phyloP scores from a whole-genome alignment of 495 filamentous ascomycete genomes.

The Penicillium simplicissimum region DNA sequence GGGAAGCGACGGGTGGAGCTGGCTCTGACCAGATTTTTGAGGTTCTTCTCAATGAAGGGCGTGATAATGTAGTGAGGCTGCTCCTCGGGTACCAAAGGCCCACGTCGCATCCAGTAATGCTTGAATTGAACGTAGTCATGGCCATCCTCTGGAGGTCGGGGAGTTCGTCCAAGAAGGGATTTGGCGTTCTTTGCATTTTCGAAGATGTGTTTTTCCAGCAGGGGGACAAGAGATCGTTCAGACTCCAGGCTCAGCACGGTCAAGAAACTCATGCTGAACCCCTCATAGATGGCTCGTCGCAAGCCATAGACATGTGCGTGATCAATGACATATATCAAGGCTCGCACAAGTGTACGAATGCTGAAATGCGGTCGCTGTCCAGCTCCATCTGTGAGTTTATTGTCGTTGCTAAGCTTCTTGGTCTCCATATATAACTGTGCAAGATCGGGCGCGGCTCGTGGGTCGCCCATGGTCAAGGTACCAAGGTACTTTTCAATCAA shows the following conservation, averaged over 20 bases:
- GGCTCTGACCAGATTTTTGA: slow-evolving; percentile 90
- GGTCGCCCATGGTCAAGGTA: slow-evolving; percentile 61
- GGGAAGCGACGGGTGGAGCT: slow-evolving; percentile 90
- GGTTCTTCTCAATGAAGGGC: slow-evolving; percentile 88
- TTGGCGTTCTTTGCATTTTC: slow-evolving; percentile 62
- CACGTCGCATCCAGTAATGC: slow-evolving; percentile 89
- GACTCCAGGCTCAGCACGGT: slow-evolving; percentile 81
- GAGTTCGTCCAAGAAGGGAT: slow-evolving; percentile 70
- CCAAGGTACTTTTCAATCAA: slow-evolving; percentile 87
- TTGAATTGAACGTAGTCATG: slow-evolving; percentile 81
- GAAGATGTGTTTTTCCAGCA: slow-evolving; percentile 81
- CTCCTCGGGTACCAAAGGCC: slow-evolving; percentile 61
- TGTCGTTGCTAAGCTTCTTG: slow-evolving; percentile 76
- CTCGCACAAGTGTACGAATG: slow-evolving; percentile 89
- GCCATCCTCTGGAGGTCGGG: slow-evolving; percentile 72
- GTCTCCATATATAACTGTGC: slow-evolving; percentile 83
- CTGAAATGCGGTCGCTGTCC: slow-evolving; percentile 95
- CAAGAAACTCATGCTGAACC: slow-evolving; percentile 97
- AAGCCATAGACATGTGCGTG: slow-evolving; percentile 85
- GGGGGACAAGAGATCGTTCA: slow-evolving; percentile 69
- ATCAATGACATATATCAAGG: slow-evolving; percentile 80
- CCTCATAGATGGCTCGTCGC: slow-evolving; percentile 85
- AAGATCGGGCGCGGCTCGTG: slow-evolving; percentile 70
- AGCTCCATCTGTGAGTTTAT: slow-evolving; percentile 86
- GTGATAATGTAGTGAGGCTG: slow-evolving; percentile 94